Conservation (phyloP, 2,329 filamentous ascomycete genomes). For the Volutella citrinella region DNA sequence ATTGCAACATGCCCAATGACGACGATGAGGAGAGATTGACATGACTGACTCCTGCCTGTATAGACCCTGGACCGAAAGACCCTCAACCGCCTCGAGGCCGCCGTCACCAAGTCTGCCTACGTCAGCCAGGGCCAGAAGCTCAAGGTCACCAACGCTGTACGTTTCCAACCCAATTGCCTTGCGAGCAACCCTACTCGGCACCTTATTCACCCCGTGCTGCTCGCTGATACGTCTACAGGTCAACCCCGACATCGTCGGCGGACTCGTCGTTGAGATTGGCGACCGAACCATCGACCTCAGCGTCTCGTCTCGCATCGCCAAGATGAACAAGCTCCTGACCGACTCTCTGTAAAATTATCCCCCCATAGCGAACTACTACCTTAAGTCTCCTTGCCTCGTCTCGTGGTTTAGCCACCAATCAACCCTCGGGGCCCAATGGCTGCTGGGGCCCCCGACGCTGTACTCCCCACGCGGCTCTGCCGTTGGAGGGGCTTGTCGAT, state of each 20-base stretch:
- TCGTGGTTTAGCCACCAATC: background rate
- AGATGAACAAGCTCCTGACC: conserved; percentile 98
- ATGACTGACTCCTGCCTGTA: conserved; percentile 24
- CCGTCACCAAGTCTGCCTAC: conserved; percentile 86
- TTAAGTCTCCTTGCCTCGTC: conserved; percentile 25
- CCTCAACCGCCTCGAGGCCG: conserved; percentile 79
- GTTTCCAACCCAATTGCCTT: conserved; percentile 19
- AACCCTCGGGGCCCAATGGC: conserved; percentile 6
- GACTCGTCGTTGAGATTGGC: conserved; percentile 92
- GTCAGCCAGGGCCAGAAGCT: conserved; percentile 92
- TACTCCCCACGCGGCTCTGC: conserved; percentile 12
- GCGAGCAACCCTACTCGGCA: too few species aligned
- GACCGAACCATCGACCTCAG: conserved; percentile 98
- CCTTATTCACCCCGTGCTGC: too few species aligned
- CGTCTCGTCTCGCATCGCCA: conserved; percentile 90
- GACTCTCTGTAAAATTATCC: conserved; percentile 80
- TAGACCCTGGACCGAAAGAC: conserved; percentile 85
- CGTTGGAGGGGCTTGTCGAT: conserved; percentile 20
- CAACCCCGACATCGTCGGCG: conserved; percentile 91
- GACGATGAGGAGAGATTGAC: too few species aligned
- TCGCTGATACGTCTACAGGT: conserved; percentile 52
- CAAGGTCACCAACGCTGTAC: conserved; percentile 89
- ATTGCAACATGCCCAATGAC: too few species aligned
- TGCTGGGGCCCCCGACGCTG: conserved; percentile 12
- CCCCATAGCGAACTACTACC: conserved; percentile 19